phyloP scores from a whole-genome alignment of 2,329 filamentous ascomycete genomes.

The Penicillium palitans region DNA sequence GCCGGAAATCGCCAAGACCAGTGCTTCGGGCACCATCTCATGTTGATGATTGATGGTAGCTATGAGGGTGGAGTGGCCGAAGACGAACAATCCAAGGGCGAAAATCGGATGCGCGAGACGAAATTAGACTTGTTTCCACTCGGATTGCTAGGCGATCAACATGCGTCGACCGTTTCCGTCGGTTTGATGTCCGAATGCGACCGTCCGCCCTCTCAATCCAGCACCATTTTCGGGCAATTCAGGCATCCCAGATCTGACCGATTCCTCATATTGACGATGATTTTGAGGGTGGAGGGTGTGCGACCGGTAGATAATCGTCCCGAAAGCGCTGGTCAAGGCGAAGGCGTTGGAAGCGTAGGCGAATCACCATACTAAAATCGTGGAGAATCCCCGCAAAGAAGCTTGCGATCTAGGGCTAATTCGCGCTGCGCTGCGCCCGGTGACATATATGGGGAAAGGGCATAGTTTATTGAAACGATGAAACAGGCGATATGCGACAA shows the following conservation, averaged over 20 bases:
- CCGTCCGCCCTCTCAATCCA: constrained; percentile 8
- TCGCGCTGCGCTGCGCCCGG: not conserved
- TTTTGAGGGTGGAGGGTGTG: not conserved
- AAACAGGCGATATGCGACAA: constrained; percentile 16
- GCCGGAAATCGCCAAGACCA: constrained; percentile 16
- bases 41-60: not conserved
- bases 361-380: not conserved
- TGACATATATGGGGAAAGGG: not conserved
- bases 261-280: not conserved
- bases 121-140: constrained; percentile 4
- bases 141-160: constrained; percentile 5
- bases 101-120: constrained; percentile 9
- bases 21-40: constrained; percentile 7
- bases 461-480: constrained; percentile 11
- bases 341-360: not conserved
- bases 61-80: not conserved
- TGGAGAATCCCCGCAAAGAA: not conserved
- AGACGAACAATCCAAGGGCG: not conserved
- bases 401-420: not conserved
- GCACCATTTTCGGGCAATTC: not conserved
- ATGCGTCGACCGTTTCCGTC: constrained; percentile 27
- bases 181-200: constrained; percentile 15
- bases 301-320: constrained; percentile 1
- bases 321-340: constrained; percentile 7
- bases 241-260: not conserved